Conservation (phyloP, 768 basidiomycete genomes). For the Pluteus cervinus region DNA sequence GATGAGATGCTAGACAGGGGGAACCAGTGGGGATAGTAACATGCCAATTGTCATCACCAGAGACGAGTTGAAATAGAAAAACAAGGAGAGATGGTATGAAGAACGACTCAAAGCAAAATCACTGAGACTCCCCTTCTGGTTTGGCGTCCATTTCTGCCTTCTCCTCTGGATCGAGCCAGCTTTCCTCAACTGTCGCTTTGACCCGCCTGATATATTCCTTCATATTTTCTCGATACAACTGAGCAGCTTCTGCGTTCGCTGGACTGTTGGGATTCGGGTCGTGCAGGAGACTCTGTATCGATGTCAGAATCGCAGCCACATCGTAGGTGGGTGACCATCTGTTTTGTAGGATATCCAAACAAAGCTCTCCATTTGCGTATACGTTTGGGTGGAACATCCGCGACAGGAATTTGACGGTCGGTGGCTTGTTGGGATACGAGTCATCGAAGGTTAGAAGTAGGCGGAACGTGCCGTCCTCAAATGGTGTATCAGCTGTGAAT, state of each 20-base stretch:
- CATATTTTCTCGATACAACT: constrained; percentile 60
- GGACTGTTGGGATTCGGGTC: constrained; percentile 99
- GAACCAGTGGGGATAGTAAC: too few relatives aligned
- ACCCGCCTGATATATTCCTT: constrained; percentile 9
- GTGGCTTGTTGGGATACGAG: constrained; percentile 97
- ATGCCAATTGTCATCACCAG: too few relatives aligned
- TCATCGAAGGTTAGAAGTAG: constrained; percentile 94
- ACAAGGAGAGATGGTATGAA: too few relatives aligned
- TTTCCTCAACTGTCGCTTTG: constrained; percentile 90
- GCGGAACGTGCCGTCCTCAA: constrained; percentile 99
- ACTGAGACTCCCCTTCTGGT: too few relatives aligned
- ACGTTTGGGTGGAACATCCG: constrained; percentile 99
- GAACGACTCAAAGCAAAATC: too few relatives aligned
- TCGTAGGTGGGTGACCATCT: constrained; percentile 99
- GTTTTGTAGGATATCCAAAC: constrained; percentile 97
- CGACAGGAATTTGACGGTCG: constrained; percentile 94
- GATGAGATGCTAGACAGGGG: too few relatives aligned
- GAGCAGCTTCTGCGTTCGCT: constrained; percentile 97
- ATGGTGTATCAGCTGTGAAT: constrained; percentile 96
- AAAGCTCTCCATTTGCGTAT: constrained; percentile 96
- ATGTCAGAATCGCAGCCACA: constrained; percentile 95
- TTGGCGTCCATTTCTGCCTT: constrained; percentile 25
- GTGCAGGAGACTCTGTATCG: constrained; percentile 91
- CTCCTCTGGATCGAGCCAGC: constrained; percentile 86
- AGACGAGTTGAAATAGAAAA: too few relatives aligned